These are phyloP conservation scores for Cyclotella atomus DNA, from an alignment of 108 stramenopile species.

Conservation along the genomic window DNA sequence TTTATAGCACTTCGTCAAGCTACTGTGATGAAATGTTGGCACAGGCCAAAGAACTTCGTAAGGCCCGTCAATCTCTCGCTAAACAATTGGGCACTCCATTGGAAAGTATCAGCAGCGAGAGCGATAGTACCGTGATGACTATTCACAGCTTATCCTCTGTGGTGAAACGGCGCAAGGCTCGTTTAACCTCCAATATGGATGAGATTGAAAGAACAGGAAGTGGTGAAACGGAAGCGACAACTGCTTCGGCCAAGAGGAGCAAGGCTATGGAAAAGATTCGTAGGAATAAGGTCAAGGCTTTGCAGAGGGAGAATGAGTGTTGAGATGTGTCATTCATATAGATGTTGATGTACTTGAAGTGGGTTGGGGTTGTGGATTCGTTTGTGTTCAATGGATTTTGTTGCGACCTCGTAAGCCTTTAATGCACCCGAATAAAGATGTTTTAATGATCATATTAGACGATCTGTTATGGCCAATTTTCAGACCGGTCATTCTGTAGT, in stretches of 20 bases:
- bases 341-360: too few relatives aligned
- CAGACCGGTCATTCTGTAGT: too few relatives aligned
- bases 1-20: background rate
- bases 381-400: too few relatives aligned
- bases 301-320: too few relatives aligned
- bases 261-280: background rate
- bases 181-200: background rate
- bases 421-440: too few relatives aligned
- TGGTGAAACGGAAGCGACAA: background rate
- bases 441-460: too few relatives aligned
- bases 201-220: background rate
- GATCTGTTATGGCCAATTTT: too few relatives aligned
- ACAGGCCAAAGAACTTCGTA: background rate
- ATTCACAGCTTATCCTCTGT: background rate
- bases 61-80: background rate
- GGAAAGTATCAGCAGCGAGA: background rate
- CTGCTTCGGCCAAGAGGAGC: background rate
- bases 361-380: too few relatives aligned
- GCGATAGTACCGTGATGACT: background rate
- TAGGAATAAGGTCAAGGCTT: background rate
- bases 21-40: constrained; percentile 1
- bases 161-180: constrained; percentile 15
- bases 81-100: background rate
- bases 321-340: too few relatives aligned
- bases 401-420: too few relatives aligned